Conservation (phyloP, 495 filamentous ascomycete genomes). For the Aspergillus saccharolyticus region DNA sequence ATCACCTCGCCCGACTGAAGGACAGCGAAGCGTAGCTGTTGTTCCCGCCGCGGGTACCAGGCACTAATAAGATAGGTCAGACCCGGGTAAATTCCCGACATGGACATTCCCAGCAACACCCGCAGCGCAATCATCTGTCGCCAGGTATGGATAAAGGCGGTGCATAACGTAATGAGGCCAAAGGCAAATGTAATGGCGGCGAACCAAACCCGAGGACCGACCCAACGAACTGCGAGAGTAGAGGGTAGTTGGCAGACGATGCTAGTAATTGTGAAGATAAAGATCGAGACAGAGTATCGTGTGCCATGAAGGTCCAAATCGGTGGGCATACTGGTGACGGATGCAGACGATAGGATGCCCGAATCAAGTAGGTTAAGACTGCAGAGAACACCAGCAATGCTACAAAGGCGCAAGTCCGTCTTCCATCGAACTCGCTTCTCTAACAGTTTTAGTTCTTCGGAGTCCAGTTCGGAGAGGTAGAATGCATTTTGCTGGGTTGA, state of each 20-base stretch:
- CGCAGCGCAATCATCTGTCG: slow-evolving; percentile 68
- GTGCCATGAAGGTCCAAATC: slow-evolving; percentile 63
- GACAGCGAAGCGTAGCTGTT: slow-evolving; percentile 71
- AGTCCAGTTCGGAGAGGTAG: not conserved
- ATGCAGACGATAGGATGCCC: slow-evolving; percentile 71
- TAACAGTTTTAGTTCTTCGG: slow-evolving; percentile 17
- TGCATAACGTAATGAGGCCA: slow-evolving; percentile 67
- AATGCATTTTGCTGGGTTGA: not conserved
- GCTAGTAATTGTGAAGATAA: slow-evolving; percentile 73
- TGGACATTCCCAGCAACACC: slow-evolving; percentile 63
- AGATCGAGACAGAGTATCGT: slow-evolving; percentile 66
- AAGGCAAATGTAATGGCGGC: slow-evolving; percentile 61
- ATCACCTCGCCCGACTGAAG: slow-evolving; percentile 65
- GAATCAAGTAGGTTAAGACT: slow-evolving; percentile 68
- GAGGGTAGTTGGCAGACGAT: slow-evolving; percentile 72
- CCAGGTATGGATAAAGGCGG: slow-evolving; percentile 64
- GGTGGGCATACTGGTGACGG: slow-evolving; percentile 65
- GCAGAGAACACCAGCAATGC: slow-evolving; percentile 68
- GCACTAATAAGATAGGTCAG: slow-evolving; percentile 65
- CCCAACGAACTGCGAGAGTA: slow-evolving; percentile 61
- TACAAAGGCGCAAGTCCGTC: slow-evolving; percentile 68
- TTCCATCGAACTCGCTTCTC: slow-evolving; percentile 54
- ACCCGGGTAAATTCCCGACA: slow-evolving; percentile 67
- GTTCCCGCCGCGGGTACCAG: slow-evolving; percentile 68
- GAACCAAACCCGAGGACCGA: slow-evolving; percentile 68